phyloP scores from a whole-genome alignment of 129 eudicot genomes.

The Heracleum sosnowskyi region DNA sequence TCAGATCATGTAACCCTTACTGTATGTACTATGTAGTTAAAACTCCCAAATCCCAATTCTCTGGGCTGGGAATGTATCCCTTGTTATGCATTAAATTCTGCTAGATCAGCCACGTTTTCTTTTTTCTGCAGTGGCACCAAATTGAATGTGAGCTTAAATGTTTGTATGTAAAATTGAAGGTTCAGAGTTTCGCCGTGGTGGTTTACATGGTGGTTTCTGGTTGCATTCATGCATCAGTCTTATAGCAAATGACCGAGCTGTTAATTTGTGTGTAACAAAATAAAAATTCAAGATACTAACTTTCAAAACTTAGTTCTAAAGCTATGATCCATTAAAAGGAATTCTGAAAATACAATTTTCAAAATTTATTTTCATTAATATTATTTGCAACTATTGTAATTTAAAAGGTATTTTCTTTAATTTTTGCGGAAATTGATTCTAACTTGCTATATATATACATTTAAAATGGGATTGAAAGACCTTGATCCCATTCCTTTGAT shows the following conservation, averaged over 20 bases:
- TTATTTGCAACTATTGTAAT: too few species aligned
- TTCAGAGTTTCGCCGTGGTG: background rate
- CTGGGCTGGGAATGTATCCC: background rate
- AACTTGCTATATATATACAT: background rate
- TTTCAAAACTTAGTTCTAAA: too few species aligned
- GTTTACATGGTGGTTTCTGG: background rate
- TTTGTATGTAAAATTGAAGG: background rate
- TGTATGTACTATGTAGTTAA: background rate
- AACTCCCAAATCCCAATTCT: background rate
- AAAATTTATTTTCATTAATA: too few species aligned
- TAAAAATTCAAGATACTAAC: too few species aligned
- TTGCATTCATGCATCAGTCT: too few species aligned
- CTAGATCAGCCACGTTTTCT: background rate
- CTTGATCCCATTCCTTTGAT: background rate
- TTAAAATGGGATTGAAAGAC: background rate
- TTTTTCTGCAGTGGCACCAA: background rate
- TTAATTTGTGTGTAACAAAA: too few species aligned
- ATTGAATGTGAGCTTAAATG: background rate
- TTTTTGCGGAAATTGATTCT: too few species aligned
- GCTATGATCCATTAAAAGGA: too few species aligned
- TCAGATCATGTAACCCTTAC: background rate
- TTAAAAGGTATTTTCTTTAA: too few species aligned
- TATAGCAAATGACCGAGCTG: too few species aligned
- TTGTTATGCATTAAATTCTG: background rate
- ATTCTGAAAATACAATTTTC: too few species aligned